These are phyloP conservation scores for Trichopus zeylanicus DNA, from an alignment of 116 monocot genomes.

Conservation along the genomic window DNA sequence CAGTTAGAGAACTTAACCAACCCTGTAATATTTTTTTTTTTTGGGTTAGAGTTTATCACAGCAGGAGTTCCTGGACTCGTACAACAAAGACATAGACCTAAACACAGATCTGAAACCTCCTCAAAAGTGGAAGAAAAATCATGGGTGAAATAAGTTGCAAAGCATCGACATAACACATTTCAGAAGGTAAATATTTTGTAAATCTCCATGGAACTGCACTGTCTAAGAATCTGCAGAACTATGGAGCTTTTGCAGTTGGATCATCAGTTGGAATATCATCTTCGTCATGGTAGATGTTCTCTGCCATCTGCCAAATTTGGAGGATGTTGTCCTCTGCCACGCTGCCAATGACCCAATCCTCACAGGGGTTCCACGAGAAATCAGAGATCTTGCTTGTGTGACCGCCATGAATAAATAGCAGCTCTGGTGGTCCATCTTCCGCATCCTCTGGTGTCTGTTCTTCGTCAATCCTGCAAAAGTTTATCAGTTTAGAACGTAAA, in stretches of 20 bases:
- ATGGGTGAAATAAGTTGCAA: no score
- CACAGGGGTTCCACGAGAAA: slow-evolving; percentile 91
- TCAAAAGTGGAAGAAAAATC: no score
- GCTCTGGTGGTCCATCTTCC: slow-evolving; percentile 87
- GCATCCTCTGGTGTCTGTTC: slow-evolving; percentile 86
- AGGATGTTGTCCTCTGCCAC: slow-evolving; percentile 97
- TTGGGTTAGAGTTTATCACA: no score
- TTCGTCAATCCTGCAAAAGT: slow-evolving; percentile 42
- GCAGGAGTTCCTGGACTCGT: no score
- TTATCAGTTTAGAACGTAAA: no score
- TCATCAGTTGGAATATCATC: slow-evolving; percentile 30
- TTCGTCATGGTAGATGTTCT: slow-evolving; percentile 90
- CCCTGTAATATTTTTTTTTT: no score
- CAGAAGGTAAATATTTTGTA: no score
- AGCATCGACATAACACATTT: no score
- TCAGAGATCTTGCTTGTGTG: slow-evolving; percentile 96
- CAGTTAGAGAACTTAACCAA: no score
- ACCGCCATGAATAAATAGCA: slow-evolving; percentile 87
- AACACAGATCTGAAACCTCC: no score
- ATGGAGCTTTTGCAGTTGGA: slow-evolving; percentile 3
- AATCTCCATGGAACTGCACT: no score
- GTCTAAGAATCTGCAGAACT: not conserved
- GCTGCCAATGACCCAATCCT: slow-evolving; percentile 85
- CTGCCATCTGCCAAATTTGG: slow-evolving; percentile 99
- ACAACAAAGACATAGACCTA: no score